Percentiles rank a stretch among this genome's conserved stretches.
Evolutionary conservation across 768 basidiomycete species (phyloP).

Genomic region (Austroboletus festivus): DNA sequence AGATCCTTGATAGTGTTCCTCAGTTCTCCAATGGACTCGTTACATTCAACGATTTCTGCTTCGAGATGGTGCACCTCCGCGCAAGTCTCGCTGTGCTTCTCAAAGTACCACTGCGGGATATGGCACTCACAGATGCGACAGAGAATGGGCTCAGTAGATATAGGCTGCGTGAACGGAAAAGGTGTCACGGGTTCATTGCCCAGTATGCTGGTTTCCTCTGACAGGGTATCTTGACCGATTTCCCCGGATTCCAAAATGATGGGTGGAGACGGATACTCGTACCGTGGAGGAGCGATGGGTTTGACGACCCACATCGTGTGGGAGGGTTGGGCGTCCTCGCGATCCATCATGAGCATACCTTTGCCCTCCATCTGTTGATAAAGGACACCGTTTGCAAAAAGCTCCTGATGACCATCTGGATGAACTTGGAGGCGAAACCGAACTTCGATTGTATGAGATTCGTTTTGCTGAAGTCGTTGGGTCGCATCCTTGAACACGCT

Average conservation of each 20-base stretch:
- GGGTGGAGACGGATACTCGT: conserved; percentile 61
- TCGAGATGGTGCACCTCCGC: conserved; percentile 94
- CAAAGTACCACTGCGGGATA: conserved; percentile 99
- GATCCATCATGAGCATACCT: conserved; percentile 97
- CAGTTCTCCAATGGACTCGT: conserved; percentile 88
- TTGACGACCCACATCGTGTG: conserved; percentile 99
- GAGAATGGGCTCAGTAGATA: conserved; percentile 80
- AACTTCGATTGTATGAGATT: conserved; percentile 91
- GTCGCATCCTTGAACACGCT: conserved; percentile 86
- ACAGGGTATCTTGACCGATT: conserved; percentile 35
- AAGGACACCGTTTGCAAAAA: conserved; percentile 45
- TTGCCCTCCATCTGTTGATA: conserved; percentile 94
- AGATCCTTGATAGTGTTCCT: conserved; percentile 84
- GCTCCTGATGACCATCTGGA: conserved; percentile 54
- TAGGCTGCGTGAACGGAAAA: conserved; percentile 73
- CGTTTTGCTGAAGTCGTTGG: conserved; percentile 80
- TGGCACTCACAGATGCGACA: conserved; percentile 98
- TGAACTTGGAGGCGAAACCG: conserved; percentile 83
- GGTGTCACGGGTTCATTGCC: conserved; percentile 54
- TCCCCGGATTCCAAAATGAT: conserved; percentile 53
- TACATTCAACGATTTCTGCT: conserved; percentile 90
- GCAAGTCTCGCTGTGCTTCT: conserved; percentile 99
- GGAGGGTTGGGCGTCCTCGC: conserved; percentile 79
- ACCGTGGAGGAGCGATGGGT: conserved; percentile 69
- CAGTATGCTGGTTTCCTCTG: conserved; percentile 35